These are phyloP conservation scores for Hypoxylon sp. DNA, from an alignment of 2,329 filamentous ascomycete genomes.

Conservation along the genomic window DNA sequence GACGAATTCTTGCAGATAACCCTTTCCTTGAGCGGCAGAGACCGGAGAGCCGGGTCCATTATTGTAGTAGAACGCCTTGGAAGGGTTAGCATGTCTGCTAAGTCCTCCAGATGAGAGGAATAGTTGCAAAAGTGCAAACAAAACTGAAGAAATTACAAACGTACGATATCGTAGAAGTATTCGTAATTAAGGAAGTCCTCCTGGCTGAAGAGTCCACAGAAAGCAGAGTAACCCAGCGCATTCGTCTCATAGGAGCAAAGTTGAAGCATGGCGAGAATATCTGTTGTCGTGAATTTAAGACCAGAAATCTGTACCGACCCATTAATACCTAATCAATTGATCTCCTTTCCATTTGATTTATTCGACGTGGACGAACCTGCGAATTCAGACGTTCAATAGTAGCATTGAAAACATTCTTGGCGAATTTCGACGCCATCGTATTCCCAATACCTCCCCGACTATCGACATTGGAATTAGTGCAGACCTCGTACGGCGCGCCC, in stretches of 20 bases:
- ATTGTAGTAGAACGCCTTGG: constrained; percentile 53
- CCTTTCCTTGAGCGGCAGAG: constrained; percentile 54
- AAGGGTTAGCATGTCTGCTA: constrained; percentile 4
- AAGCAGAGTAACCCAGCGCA: constrained; percentile 60
- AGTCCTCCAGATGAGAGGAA: constrained; percentile 20
- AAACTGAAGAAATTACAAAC: constrained; percentile 32
- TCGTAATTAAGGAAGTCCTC: constrained; percentile 62
- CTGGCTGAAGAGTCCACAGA: constrained; percentile 60
- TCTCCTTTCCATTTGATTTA: neutral
- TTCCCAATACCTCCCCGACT: constrained; percentile 49
- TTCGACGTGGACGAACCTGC: constrained; percentile 37
- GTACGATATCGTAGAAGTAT: constrained; percentile 60
- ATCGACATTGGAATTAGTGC: constrained; percentile 49
- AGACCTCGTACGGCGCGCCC: constrained; percentile 52
- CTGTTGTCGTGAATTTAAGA: constrained; percentile 54
- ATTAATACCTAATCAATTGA: no score
- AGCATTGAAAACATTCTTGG: constrained; percentile 50
- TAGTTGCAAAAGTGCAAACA: constrained; percentile 48
- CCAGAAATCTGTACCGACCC: no score
- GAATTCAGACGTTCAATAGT: constrained; percentile 53
- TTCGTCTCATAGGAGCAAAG: constrained; percentile 55
- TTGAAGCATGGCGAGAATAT: constrained; percentile 59
- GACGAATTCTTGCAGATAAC: constrained; percentile 55
- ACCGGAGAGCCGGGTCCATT: constrained; percentile 55
- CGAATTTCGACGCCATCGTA: constrained; percentile 46